Evolutionary conservation across 441 rosid genomes (phyloP).

Genomic region (Euphorbia celastroides): DNA sequence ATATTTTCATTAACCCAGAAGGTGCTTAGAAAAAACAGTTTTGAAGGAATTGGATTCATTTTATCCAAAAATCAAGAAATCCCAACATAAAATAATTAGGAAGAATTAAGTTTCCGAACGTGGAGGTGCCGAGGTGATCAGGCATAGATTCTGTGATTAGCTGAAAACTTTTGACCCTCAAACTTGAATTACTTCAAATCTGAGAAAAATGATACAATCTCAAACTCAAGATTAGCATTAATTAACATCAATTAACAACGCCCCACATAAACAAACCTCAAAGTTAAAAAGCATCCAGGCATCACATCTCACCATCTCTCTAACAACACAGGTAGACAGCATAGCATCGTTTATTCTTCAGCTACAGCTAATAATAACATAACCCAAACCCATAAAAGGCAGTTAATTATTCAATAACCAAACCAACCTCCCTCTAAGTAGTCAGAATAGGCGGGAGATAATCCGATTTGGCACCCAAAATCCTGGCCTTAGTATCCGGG

Average conservation of each 20-base stretch:
- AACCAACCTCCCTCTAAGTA: slow-evolving; percentile 33
- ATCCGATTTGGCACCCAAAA: slow-evolving; percentile 84
- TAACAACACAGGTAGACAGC: background rate
- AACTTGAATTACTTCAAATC: no score
- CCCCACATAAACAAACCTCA: slow-evolving; percentile 1
- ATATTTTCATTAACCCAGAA: no score
- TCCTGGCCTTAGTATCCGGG: slow-evolving; percentile 89
- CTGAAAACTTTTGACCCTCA: no score
- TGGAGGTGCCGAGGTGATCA: no score
- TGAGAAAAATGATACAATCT: background rate
- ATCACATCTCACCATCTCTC: slow-evolving; percentile 19
- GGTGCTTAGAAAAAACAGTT: no score
- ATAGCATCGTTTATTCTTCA: slow-evolving; percentile 19
- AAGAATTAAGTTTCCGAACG: no score
- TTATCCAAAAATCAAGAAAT: no score
- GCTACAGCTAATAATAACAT: slow-evolving; percentile 4
- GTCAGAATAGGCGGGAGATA: slow-evolving; percentile 93
- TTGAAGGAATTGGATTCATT: no score
- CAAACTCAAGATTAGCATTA: background rate
- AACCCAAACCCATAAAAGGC: slow-evolving; percentile 6
- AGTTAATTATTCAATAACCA: slow-evolving; percentile 11
- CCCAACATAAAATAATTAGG: no score
- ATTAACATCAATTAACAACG: slow-evolving; percentile 1
- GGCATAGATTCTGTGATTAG: no score
- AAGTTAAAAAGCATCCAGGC: slow-evolving; percentile 9